A percentile compares a stretch with the other conserved stretches of the same genome.
Evolutionary conservation across 2,329 filamentous ascomycete genomes (phyloP).

Genomic region (Hymenoscyphus repandus): DNA sequence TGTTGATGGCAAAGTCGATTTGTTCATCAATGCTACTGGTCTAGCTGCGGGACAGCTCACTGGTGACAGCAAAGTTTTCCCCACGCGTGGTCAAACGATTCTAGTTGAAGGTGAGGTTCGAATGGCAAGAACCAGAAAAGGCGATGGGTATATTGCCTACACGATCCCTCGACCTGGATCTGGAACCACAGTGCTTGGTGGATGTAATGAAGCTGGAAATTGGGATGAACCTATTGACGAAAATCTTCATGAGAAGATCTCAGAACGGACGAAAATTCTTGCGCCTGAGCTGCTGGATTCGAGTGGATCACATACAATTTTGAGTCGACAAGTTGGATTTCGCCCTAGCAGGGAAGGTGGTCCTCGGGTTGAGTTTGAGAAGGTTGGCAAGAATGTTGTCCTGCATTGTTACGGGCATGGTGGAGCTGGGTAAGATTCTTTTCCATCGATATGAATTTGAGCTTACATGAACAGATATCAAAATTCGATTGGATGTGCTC

Average conservation of each 20-base stretch:
- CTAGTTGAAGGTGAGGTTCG: too few species aligned
- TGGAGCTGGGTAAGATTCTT: too few species aligned
- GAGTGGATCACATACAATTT: conserved; percentile 36
- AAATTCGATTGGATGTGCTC: too few species aligned
- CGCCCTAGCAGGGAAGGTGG: conserved; percentile 38
- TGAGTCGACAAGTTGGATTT: conserved; percentile 38
- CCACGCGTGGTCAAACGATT: too few species aligned
- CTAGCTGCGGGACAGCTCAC: conserved; percentile 35
- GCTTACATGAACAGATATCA: too few species aligned
- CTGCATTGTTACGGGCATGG: too few species aligned
- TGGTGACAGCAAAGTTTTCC: background rate
- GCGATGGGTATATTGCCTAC: conserved; percentile 33
- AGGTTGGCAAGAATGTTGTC: too few species aligned
- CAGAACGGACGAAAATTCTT: conserved; percentile 24
- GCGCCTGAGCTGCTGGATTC: conserved; percentile 32
- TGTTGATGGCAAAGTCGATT: conserved; percentile 2
- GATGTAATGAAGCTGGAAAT: conserved; percentile 36
- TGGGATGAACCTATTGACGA: conserved; percentile 32
- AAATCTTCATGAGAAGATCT: conserved; percentile 32
- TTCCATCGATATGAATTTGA: too few species aligned
- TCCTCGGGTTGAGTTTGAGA: conserved; percentile 37
- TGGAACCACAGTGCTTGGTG: conserved; percentile 38
- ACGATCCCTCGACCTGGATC: conserved; percentile 37
- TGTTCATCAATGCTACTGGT: conserved; percentile 39
- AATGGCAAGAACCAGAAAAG: background rate